phyloP scores from a whole-genome alignment of 1,284 basidiomycete species.

The Kalmanozyma brasiliensis region DNA sequence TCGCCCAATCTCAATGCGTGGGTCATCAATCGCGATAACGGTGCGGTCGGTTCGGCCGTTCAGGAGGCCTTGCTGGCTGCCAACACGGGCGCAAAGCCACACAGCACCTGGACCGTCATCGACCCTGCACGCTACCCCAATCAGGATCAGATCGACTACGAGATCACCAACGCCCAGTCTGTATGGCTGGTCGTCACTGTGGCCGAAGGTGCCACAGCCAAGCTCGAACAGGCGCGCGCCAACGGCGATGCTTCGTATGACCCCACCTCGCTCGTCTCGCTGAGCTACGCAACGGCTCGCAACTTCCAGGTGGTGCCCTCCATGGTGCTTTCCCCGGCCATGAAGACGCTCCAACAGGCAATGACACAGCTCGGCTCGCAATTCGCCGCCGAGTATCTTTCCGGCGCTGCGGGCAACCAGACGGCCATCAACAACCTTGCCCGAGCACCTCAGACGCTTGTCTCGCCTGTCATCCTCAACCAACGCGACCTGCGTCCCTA shows the following conservation, averaged over 20 bases:
- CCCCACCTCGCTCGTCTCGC: constrained; percentile 42
- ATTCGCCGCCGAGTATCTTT: constrained; percentile 48
- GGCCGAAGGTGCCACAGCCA: constrained; percentile 42
- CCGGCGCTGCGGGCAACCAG: constrained; percentile 28
- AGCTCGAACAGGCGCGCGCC: constrained; percentile 46
- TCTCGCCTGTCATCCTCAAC: constrained; percentile 72
- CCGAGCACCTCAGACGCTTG: constrained; percentile 75
- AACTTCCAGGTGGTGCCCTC: constrained; percentile 48
- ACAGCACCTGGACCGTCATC: constrained; percentile 53
- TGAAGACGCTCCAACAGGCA: constrained; percentile 22
- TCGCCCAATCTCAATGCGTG: constrained; percentile 50
- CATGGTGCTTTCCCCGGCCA: constrained; percentile 43
- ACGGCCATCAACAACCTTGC: constrained; percentile 38
- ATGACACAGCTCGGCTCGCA: constrained; percentile 17
- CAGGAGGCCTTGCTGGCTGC: constrained; percentile 41
- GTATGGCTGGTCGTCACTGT: constrained; percentile 53
- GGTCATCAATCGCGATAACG: constrained; percentile 60
- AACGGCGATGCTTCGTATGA: constrained; percentile 56
- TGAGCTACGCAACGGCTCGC: constrained; percentile 54
- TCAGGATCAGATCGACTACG: constrained; percentile 33
- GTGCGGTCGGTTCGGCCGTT: constrained; percentile 51
- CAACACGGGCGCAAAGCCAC: constrained; percentile 49
- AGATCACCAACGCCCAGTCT: constrained; percentile 43
- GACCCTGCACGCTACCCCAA: constrained; percentile 40
- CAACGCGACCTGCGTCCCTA: constrained; percentile 76